Conservation (phyloP, 495 filamentous ascomycete species). For the Penicillium desertorum region DNA sequence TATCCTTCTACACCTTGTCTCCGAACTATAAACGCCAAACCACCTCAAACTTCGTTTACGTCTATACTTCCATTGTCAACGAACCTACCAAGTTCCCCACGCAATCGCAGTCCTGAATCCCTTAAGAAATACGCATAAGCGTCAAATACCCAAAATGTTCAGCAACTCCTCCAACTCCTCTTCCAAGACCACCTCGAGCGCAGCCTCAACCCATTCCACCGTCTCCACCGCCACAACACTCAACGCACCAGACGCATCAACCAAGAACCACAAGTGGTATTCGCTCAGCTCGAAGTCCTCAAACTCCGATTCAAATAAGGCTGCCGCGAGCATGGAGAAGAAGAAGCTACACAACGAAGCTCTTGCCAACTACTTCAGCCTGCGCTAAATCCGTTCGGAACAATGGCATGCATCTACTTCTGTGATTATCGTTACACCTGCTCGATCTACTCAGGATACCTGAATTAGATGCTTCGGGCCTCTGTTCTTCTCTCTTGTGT, state of each 20-base stretch:
- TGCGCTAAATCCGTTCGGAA: constrained; percentile 20
- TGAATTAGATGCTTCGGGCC: neutral
- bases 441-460: neutral
- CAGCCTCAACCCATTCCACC: constrained; percentile 29
- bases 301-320: constrained; percentile 9
- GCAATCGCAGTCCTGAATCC: neutral
- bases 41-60: neutral
- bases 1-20: neutral
- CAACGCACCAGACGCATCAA: constrained; percentile 19
- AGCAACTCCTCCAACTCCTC: constrained; percentile 19
- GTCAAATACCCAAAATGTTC: constrained; percentile 15
- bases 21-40: neutral
- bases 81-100: neutral
- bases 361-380: constrained; percentile 31
- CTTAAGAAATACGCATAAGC: too few relatives aligned
- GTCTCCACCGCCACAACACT: constrained; percentile 33
- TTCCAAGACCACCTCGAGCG: constrained; percentile 21
- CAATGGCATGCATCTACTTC: neutral
- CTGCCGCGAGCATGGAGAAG: constrained; percentile 7
- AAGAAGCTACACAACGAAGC: constrained; percentile 33
- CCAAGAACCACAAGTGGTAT: constrained; percentile 31
- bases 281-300: constrained; percentile 18
- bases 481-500: neutral
- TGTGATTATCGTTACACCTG: neutral
- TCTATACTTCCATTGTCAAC: neutral